These are phyloP conservation scores for Scedosporium dehoogii DNA, from an alignment of 2,329 filamentous ascomycete genomes.

Conservation along the genomic window DNA sequence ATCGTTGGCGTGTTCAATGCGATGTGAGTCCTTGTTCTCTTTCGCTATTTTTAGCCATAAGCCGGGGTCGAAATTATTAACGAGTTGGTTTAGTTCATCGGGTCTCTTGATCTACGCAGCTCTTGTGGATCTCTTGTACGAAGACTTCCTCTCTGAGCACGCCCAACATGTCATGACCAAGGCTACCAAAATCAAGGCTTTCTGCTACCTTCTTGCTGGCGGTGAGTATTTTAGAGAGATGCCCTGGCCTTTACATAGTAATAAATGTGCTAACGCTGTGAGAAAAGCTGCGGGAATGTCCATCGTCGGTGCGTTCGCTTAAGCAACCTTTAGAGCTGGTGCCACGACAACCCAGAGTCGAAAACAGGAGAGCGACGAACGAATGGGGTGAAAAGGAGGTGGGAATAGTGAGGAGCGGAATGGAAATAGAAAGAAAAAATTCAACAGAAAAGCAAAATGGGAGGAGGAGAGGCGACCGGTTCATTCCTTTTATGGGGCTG, in stretches of 20 bases:
- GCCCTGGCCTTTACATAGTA: not conserved
- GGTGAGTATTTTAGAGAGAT: slow-evolving; percentile 23
- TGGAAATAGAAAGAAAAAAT: not conserved
- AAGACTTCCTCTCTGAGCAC: slow-evolving; percentile 55
- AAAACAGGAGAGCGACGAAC: not conserved
- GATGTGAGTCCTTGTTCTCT: slow-evolving; percentile 32
- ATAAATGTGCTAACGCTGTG: not conserved
- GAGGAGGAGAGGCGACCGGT: not conserved
- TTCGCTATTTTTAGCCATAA: slow-evolving; percentile 8
- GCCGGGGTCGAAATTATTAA: slow-evolving; percentile 1
- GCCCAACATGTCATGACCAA: slow-evolving; percentile 37
- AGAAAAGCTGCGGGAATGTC: slow-evolving; percentile 32
- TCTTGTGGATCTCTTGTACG: slow-evolving; percentile 52
- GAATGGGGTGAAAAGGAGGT: not conserved
- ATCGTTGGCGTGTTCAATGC: slow-evolving; percentile 57
- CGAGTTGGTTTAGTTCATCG: slow-evolving; percentile 33
- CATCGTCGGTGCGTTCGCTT: slow-evolving; percentile 36
- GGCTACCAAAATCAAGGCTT: slow-evolving; percentile 43
- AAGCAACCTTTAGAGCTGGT: slow-evolving; percentile 7
- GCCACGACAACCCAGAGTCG: not conserved
- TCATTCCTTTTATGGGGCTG: not conserved
- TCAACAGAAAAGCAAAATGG: not conserved
- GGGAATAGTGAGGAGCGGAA: not conserved
- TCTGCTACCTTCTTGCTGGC: slow-evolving; percentile 39
- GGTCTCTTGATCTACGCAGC: slow-evolving; percentile 53